These are phyloP conservation scores for Clonostachys chloroleuca DNA, from an alignment of 2,329 filamentous ascomycete genomes.

Conservation along the genomic window DNA sequence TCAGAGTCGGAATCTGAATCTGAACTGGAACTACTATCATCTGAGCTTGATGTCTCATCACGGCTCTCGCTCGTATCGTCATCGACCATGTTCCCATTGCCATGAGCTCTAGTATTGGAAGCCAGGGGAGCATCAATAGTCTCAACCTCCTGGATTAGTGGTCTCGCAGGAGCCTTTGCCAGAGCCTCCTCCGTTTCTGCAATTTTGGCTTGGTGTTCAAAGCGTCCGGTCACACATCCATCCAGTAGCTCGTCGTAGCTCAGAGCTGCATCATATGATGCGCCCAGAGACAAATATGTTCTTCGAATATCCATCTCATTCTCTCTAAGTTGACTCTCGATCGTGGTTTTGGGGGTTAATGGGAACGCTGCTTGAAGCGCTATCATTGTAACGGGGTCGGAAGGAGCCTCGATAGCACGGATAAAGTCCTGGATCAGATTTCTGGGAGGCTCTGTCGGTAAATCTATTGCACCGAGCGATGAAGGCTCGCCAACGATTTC, in stretches of 20 bases:
- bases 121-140: neutral
- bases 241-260: constrained; percentile 26
- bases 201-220: neutral
- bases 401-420: neutral
- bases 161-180: constrained; percentile 8
- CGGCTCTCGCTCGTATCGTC: too few relatives aligned
- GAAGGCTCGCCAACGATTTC: constrained; percentile 14
- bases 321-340: constrained; percentile 26
- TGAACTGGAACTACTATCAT: constrained; percentile 2
- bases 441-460: too few relatives aligned
- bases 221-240: constrained; percentile 10
- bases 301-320: constrained; percentile 24
- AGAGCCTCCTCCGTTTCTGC: neutral
- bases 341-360: constrained; percentile 21
- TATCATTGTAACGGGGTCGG: neutral
- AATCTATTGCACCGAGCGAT: too few relatives aligned
- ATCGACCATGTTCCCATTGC: too few relatives aligned
- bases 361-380: constrained; percentile 40
- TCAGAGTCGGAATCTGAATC: constrained; percentile 12
- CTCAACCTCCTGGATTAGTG: constrained; percentile 19
- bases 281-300: constrained; percentile 28
- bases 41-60: too few relatives aligned
- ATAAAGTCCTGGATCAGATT: neutral
- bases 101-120: too few relatives aligned
- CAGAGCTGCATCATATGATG: constrained; percentile 20